phyloP scores from a whole-genome alignment of 2,329 filamentous ascomycete species.

The Arthrinium phaeospermum region DNA sequence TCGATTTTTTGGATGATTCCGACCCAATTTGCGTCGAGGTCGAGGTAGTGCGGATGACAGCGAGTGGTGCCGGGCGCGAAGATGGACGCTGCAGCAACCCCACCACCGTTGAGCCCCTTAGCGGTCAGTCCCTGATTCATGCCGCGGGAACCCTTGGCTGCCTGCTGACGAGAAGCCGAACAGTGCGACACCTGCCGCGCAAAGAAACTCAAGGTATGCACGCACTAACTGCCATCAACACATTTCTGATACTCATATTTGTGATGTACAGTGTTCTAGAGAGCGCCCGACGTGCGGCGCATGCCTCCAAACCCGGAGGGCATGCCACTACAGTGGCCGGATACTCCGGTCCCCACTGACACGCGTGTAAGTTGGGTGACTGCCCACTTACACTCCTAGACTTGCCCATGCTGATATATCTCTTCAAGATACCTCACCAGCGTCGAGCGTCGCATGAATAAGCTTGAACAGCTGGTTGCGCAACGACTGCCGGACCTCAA shows the following conservation, averaged over 20 bases:
- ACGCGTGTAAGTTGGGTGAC: conserved; percentile 29
- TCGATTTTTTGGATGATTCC: background rate
- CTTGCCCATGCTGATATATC: background rate
- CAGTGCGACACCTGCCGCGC: conserved; percentile 31
- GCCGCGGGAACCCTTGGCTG: background rate
- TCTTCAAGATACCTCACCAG: conserved; percentile 31
- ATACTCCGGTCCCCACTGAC: conserved; percentile 34
- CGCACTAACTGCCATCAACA: background rate
- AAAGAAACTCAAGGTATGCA: conserved; percentile 31
- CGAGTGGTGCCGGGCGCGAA: background rate
- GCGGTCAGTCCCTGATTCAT: background rate
- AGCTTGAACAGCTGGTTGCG: conserved; percentile 30
- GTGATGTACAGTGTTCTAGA: conserved; percentile 32
- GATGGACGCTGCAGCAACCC: conserved; percentile 11
- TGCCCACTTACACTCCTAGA: background rate
- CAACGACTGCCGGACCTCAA: conserved; percentile 32
- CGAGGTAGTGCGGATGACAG: background rate
- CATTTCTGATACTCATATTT: background rate
- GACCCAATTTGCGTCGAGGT: background rate
- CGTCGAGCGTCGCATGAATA: conserved; percentile 31
- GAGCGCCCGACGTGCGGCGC: conserved; percentile 32
- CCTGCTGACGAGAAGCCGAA: background rate
- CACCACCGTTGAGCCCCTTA: conserved; percentile 8
- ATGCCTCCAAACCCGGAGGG: conserved; percentile 30
- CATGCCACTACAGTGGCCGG: conserved; percentile 36